Evolutionary conservation across 495 filamentous ascomycete species (phyloP).

Genomic region (Aspergillus coremiiformis): DNA sequence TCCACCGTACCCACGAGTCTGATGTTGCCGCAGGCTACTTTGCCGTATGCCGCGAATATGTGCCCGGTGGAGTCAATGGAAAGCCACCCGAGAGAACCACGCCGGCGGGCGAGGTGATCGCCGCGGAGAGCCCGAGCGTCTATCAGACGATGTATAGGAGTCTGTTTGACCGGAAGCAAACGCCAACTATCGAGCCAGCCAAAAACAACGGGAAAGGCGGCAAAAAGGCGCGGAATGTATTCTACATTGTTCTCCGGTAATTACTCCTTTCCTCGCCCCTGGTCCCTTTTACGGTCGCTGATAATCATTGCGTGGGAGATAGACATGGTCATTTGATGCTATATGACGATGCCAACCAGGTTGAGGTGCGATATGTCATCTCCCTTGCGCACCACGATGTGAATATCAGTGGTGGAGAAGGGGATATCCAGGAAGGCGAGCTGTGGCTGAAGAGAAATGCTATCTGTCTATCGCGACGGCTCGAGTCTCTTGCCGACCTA

Average conservation of each 20-base stretch:
- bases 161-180: constrained; percentile 80
- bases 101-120: constrained; percentile 62
- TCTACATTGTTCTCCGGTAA: constrained; percentile 84
- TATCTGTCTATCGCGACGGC: constrained; percentile 69
- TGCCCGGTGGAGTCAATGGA: constrained; percentile 81
- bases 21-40: constrained; percentile 92
- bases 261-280: constrained; percentile 2
- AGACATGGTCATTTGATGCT: constrained; percentile 97
- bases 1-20: constrained; percentile 54
- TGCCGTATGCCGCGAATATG: constrained; percentile 87
- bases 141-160: constrained; percentile 97
- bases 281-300: constrained; percentile 10
- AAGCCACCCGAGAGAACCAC: constrained; percentile 82
- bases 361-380: constrained; percentile 92
- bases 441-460: constrained; percentile 94
- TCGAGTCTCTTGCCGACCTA: constrained; percentile 52
- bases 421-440: constrained; percentile 80
- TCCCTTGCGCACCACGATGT: constrained; percentile 83
- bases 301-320: constrained; percentile 4
- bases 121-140: constrained; percentile 77
- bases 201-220: constrained; percentile 51
- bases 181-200: constrained; percentile 40
- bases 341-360: constrained; percentile 81
- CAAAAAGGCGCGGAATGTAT: constrained; percentile 80
- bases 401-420: constrained; percentile 76